Percentiles rank a stretch among this genome's conserved stretches.
These are phyloP conservation scores for Pseudogymnoascus sp. DNA, from an alignment of 2,329 filamentous ascomycete species.

Conservation along the genomic window DNA sequence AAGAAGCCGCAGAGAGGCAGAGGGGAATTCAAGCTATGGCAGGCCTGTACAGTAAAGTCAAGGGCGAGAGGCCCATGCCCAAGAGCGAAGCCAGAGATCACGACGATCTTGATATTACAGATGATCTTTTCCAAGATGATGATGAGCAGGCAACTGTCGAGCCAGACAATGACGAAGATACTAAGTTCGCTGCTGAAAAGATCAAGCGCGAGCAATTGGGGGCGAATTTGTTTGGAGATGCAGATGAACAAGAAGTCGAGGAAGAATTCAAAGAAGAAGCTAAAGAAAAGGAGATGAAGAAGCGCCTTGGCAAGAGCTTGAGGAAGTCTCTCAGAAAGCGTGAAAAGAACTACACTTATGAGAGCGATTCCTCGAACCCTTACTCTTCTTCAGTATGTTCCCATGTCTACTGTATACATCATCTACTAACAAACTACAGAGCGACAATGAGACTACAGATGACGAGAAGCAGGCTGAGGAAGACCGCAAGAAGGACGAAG, in stretches of 20 bases:
- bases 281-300: constrained; percentile 60
- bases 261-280: constrained; percentile 62
- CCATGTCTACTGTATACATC: constrained; percentile 13
- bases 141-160: constrained; percentile 73
- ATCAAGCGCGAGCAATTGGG: constrained; percentile 76
- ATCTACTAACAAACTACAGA: constrained; percentile 30
- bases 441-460: constrained; percentile 43
- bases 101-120: constrained; percentile 58
- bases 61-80: constrained; percentile 56
- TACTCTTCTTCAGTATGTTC: constrained; percentile 44
- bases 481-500: constrained; percentile 51
- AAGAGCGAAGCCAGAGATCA: constrained; percentile 62
- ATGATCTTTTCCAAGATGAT: constrained; percentile 76
- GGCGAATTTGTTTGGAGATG: constrained; percentile 72
- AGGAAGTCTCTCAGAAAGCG: constrained; percentile 76
- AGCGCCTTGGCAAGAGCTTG: constrained; percentile 65
- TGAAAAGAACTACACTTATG: constrained; percentile 81
- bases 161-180: constrained; percentile 71
- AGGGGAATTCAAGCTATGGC: constrained; percentile 46
- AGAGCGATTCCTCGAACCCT: constrained; percentile 55
- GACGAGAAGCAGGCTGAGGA: constrained; percentile 55
- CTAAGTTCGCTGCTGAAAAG: constrained; percentile 61
- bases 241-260: constrained; percentile 63
- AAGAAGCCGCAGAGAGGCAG: constrained; percentile 46
- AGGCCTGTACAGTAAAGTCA: constrained; percentile 43